A percentile compares a stretch with the other conserved stretches of the same genome.
These are phyloP conservation scores for Combretum micranthum DNA, from an alignment of 345 rosid species.

Conservation along the genomic window DNA sequence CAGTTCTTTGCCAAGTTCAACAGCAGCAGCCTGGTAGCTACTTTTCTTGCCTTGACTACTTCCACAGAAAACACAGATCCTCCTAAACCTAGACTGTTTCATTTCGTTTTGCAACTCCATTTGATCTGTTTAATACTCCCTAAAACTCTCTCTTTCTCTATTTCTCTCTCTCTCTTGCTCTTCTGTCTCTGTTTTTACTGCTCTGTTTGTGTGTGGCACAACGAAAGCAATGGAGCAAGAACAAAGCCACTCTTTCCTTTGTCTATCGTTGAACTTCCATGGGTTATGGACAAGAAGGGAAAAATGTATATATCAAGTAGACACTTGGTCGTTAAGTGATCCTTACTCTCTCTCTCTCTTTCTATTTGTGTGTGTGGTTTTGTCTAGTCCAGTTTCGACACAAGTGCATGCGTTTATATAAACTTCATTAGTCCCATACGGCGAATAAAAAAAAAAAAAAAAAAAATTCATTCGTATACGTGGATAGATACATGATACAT, in stretches of 20 bases:
- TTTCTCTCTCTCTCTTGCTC: constrained; percentile 4
- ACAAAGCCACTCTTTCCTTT: background rate
- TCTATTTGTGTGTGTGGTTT: background rate
- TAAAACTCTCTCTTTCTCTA: too few relatives aligned
- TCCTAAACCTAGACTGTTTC: constrained; percentile 47
- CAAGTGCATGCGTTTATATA: too few relatives aligned
- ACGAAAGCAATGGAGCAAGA: background rate
- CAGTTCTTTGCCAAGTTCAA: constrained; percentile 78
- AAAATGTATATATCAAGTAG: constrained; percentile 8
- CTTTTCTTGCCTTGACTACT: constrained; percentile 81
- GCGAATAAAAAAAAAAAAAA: too few relatives aligned
- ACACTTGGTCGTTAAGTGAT: constrained; percentile 1
- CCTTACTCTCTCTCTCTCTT: constrained; percentile 4
- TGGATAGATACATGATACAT: too few relatives aligned
- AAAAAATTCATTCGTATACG: too few relatives aligned
- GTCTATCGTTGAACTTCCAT: background rate
- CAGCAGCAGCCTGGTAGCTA: constrained; percentile 87
- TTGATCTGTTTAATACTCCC: too few relatives aligned
- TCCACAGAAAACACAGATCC: constrained; percentile 85
- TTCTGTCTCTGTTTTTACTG: background rate
- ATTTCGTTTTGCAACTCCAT: background rate
- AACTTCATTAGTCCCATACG: too few relatives aligned
- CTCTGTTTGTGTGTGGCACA: too few relatives aligned
- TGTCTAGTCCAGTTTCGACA: background rate
- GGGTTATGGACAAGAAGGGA: constrained; percentile 1